Evolutionary conservation across 139 green algal species (phyloP).

Genomic region (Chlamydomonas sphaeroides): DNA sequence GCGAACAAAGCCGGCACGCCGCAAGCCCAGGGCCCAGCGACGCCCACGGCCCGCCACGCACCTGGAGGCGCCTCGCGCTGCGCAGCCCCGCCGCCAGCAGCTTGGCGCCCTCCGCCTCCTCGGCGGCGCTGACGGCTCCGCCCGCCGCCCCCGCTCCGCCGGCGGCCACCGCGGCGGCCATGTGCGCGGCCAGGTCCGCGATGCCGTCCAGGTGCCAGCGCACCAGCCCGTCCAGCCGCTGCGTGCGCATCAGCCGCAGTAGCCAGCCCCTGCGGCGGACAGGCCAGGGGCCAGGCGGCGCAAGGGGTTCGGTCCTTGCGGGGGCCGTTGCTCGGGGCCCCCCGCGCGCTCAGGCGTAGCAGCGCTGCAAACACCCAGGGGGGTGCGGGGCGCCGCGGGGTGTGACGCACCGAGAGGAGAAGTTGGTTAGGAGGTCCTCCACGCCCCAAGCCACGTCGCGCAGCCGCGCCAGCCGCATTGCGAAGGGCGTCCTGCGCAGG

Average conservation of each 20-base stretch:
- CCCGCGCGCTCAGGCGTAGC: too few species aligned
- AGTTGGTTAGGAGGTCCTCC: constrained; percentile 27
- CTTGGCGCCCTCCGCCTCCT: background rate
- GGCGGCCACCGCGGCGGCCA: background rate
- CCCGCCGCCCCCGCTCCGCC: background rate
- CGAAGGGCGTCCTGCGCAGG: too few species aligned
- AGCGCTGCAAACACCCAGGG: too few species aligned
- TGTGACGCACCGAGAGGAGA: constrained; percentile 31
- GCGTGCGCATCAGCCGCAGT: constrained; percentile 20
- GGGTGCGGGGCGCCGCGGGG: too few species aligned
- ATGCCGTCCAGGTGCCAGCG: constrained; percentile 23
- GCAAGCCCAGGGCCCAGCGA: too few species aligned
- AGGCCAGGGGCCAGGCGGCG: background rate
- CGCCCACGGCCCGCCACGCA: background rate
- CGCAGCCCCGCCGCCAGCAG: constrained; percentile 12
- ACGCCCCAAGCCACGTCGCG: constrained; percentile 27
- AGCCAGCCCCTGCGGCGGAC: constrained; percentile 17
- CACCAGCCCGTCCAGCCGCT: constrained; percentile 11
- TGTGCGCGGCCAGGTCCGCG: background rate
- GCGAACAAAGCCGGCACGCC: too few species aligned
- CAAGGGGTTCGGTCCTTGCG: background rate
- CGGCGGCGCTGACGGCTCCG: too few species aligned
- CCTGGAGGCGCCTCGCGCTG: background rate
- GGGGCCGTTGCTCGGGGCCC: too few species aligned
- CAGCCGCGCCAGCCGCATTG: constrained; percentile 1